Evolutionary conservation across 352 stramenopile species (phyloP).

Genomic region (Thalassiosira delicatula): DNA sequence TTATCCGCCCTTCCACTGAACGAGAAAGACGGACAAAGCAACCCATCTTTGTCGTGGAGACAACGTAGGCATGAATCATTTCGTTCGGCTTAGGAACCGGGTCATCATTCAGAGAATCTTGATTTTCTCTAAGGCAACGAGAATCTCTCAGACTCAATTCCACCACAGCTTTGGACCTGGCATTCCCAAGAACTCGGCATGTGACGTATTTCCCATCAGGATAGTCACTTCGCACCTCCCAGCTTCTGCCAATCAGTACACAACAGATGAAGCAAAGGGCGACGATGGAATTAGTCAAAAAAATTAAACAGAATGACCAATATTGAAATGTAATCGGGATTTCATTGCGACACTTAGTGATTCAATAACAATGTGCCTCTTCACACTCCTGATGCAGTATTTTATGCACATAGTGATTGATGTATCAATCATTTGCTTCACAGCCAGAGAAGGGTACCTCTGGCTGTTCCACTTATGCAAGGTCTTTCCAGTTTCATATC

Average conservation of each 20-base stretch:
- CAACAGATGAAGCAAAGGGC: no score
- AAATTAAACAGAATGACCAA: conserved; percentile 46
- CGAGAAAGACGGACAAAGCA: conserved; percentile 93
- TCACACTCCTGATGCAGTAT: conserved; percentile 78
- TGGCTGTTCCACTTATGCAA: conserved; percentile 73
- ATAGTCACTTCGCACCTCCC: conserved; percentile 58
- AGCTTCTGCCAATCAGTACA: no score
- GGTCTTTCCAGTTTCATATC: no score
- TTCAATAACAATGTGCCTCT: conserved; percentile 65
- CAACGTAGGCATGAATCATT: conserved; percentile 90
- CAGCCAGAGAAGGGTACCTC: conserved; percentile 52
- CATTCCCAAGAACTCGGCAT: conserved; percentile 74
- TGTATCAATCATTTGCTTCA: conserved; percentile 57
- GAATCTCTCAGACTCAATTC: conserved; percentile 79
- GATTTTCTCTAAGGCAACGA: conserved; percentile 40
- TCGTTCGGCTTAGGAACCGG: conserved; percentile 85
- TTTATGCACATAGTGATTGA: conserved; percentile 60
- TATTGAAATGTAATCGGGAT: conserved; percentile 74
- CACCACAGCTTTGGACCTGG: conserved; percentile 54
- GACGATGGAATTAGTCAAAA: conserved; percentile 20
- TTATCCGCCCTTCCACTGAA: conserved; percentile 88
- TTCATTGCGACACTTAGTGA: conserved; percentile 81
- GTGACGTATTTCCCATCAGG: conserved; percentile 72
- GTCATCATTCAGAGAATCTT: conserved; percentile 77
- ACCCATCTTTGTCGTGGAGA: conserved; percentile 90